These are phyloP conservation scores for Eucommia ulmoides DNA, from an alignment of 257 asterid genomes.

Conservation along the genomic window DNA sequence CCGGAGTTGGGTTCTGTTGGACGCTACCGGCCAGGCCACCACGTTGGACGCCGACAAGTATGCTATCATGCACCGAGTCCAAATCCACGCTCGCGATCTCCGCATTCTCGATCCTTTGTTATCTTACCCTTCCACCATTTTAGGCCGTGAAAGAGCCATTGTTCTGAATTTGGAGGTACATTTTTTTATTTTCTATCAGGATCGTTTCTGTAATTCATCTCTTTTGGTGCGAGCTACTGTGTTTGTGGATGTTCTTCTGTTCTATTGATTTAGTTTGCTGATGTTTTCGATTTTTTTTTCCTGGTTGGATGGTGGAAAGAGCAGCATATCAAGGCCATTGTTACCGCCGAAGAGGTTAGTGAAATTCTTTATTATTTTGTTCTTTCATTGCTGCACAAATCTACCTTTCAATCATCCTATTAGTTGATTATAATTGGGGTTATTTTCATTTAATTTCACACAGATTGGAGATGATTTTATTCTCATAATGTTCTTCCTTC, in stretches of 20 bases:
- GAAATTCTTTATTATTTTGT: conserved; percentile 33
- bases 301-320: too few relatives aligned
- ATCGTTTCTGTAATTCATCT: not conserved
- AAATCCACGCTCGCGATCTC: conserved; percentile 78
- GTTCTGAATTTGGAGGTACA: conserved; percentile 86
- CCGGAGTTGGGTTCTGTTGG: conserved; percentile 59
- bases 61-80: conserved; percentile 60
- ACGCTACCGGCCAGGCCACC: conserved; percentile 44
- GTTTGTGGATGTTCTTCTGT: not conserved
- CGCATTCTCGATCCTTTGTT: conserved; percentile 78
- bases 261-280: not conserved
- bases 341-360: conserved; percentile 71
- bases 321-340: conserved; percentile 93
- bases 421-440: not conserved
- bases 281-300: not conserved
- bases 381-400: not conserved
- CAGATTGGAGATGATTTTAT: not conserved
- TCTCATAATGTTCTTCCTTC: not conserved
- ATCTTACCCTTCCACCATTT: conserved; percentile 85
- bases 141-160: conserved; percentile 71
- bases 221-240: not conserved
- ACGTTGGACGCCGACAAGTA: conserved; percentile 73
- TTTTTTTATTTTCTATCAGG: not conserved
- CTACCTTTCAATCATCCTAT: not conserved
- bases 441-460: not conserved